These are phyloP conservation scores for Turnera subulata DNA, from an alignment of 345 rosid species.

Conservation along the genomic window DNA sequence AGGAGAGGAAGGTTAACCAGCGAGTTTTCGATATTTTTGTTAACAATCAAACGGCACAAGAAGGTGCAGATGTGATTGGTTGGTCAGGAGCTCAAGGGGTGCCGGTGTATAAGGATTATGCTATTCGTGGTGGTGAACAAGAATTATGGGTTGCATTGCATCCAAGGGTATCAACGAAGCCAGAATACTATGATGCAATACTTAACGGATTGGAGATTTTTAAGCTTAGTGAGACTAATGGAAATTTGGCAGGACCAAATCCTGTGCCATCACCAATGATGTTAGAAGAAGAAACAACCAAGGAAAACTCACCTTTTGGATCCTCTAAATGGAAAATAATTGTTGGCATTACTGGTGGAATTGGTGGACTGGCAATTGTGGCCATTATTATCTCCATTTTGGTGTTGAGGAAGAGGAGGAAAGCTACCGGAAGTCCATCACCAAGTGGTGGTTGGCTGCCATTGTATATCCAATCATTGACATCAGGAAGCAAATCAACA, in stretches of 20 bases:
- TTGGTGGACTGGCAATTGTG: conserved; percentile 11
- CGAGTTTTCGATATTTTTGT: conserved; percentile 21
- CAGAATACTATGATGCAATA: conserved; percentile 20
- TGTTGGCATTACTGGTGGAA: conserved; percentile 16
- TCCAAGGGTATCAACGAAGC: conserved; percentile 16
- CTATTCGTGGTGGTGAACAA: conserved; percentile 15
- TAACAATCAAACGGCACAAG: conserved; percentile 24
- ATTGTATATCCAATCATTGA: conserved; percentile 28
- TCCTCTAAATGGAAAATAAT: conserved; percentile 2
- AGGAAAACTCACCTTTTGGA: conserved; percentile 10
- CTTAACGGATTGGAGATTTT: conserved; percentile 26
- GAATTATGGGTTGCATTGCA: conserved; percentile 26
- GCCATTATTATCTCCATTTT: conserved; percentile 14
- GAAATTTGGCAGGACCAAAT: conserved; percentile 23
- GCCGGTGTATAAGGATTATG: conserved; percentile 26
- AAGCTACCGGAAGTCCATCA: background rate
- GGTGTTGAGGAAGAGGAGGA: conserved; percentile 15
- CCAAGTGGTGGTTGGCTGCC: conserved; percentile 34
- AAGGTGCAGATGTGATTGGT: conserved; percentile 22
- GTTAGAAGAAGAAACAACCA: conserved; percentile 5
- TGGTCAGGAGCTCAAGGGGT: conserved; percentile 20
- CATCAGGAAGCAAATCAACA: conserved; percentile 29
- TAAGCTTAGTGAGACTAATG: conserved; percentile 14
- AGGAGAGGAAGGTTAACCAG: conserved; percentile 11
- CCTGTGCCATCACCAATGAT: conserved; percentile 18